These are phyloP conservation scores for Lodderomyces beijingensis DNA, from an alignment of 1,139 yeast genomes.

Conservation along the genomic window DNA sequence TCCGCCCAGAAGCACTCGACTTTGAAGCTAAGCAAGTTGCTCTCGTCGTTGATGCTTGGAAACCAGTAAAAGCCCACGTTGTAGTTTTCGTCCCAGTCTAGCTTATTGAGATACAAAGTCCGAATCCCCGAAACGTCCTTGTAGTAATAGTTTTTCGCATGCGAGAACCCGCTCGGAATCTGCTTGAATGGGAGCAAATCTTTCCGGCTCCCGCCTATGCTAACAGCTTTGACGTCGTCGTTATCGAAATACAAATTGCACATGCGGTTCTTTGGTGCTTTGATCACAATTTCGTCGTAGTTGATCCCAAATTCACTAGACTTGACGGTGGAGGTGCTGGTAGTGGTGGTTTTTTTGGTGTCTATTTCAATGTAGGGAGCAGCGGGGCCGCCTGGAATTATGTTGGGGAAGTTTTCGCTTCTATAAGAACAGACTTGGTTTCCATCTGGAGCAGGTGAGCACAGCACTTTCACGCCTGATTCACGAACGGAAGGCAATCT, in stretches of 20 bases:
- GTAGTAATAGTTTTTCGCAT: constrained; percentile 52
- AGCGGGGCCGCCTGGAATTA: constrained; percentile 39
- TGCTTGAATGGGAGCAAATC: constrained; percentile 31
- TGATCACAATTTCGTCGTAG: constrained; percentile 56
- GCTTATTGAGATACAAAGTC: constrained; percentile 56
- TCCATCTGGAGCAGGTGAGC: constrained; percentile 40
- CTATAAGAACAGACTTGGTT: constrained; percentile 50
- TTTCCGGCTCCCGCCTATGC: constrained; percentile 5
- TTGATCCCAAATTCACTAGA: constrained; percentile 63
- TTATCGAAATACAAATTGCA: constrained; percentile 52
- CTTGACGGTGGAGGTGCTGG: constrained; percentile 14
- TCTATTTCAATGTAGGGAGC: constrained; percentile 44
- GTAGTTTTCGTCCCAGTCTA: constrained; percentile 55
- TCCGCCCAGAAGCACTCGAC: constrained; percentile 77
- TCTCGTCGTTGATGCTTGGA: constrained; percentile 49
- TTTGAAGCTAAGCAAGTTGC: constrained; percentile 46
- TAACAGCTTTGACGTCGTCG: constrained; percentile 14
- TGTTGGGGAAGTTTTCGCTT: constrained; percentile 47
- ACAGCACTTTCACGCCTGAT: constrained; percentile 23
- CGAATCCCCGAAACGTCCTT: constrained; percentile 61
- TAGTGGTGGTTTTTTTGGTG: constrained; percentile 49
- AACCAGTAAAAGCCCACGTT: constrained; percentile 75
- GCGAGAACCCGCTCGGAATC: constrained; percentile 50
- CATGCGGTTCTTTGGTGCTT: constrained; percentile 57
- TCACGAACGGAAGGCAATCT: constrained; percentile 64